phyloP scores from a whole-genome alignment of 257 asterid genomes.

The Solanum ahanhuiri region DNA sequence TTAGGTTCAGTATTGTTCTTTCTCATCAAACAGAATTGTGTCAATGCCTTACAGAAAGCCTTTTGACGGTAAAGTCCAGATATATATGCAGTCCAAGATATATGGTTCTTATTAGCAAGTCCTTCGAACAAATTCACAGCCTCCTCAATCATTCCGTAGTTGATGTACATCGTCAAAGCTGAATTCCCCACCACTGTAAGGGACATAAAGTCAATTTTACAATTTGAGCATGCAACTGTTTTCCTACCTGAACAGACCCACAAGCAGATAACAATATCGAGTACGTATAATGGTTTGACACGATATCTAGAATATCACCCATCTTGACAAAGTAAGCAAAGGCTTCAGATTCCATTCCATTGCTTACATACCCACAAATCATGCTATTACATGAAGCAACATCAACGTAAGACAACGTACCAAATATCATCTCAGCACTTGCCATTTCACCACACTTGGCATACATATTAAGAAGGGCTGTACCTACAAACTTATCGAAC shows the following conservation, averaged over 20 bases:
- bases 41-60: conserved; percentile 4
- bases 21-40: conserved; percentile 11
- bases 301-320: not conserved
- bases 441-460: conserved; percentile 8
- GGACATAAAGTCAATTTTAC: not conserved
- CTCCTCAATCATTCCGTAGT: conserved; percentile 14
- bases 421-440: not conserved
- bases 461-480: conserved; percentile 12
- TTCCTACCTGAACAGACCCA: conserved; percentile 12
- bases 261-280: conserved; percentile 10
- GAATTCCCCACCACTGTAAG: conserved; percentile 12
- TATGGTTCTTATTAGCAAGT: not conserved
- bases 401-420: not conserved
- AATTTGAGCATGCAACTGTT: conserved; percentile 12
- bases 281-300: conserved; percentile 12
- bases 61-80: conserved; percentile 15
- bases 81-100: conserved; percentile 14
- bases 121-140: conserved; percentile 8
- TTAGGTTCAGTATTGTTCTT: conserved; percentile 7
- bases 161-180: conserved; percentile 17
- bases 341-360: conserved; percentile 2
- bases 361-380: conserved; percentile 13
- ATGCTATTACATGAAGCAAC: conserved; percentile 14
- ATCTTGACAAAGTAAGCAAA: not conserved
- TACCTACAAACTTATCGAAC: conserved; percentile 9